Conservation (phyloP, 1,284 basidiomycete genomes). For the Cronartium ribicola region DNA sequence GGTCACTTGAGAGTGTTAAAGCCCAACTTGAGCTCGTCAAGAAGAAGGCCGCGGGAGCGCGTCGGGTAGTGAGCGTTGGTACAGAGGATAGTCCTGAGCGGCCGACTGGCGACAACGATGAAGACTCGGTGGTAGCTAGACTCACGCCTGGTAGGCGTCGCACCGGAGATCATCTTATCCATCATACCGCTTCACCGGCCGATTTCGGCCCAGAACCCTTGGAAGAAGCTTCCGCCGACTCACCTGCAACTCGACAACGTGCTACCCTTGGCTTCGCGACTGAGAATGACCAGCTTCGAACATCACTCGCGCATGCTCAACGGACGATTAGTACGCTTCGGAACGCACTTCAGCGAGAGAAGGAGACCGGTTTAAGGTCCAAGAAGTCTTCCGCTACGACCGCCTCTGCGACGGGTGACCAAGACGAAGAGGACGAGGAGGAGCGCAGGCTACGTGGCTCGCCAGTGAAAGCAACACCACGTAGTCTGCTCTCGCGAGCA, state of each 20-base stretch:
- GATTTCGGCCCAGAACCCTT: constrained; percentile 14
- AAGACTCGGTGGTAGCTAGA: constrained; percentile 43
- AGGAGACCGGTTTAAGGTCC: constrained; percentile 57
- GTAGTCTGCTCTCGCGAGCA: constrained; percentile 7
- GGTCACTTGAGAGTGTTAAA: constrained; percentile 65
- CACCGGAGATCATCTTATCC: constrained; percentile 21
- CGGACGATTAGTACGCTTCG: constrained; percentile 65
- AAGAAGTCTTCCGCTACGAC: constrained; percentile 27
- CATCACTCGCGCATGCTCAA: constrained; percentile 40
- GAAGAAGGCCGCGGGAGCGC: constrained; percentile 59
- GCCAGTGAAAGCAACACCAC: constrained; percentile 35
- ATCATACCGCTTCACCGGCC: constrained; percentile 20
- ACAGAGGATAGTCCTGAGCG: constrained; percentile 2
- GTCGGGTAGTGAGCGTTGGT: constrained; percentile 52
- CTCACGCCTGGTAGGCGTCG: constrained; percentile 44
- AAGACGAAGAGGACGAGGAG: constrained; percentile 43
- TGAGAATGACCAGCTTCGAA: constrained; percentile 39
- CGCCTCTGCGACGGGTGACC: constrained; percentile 39
- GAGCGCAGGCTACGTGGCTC: constrained; percentile 31
- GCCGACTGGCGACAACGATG: neutral
- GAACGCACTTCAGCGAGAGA: constrained; percentile 70
- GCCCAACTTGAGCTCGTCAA: constrained; percentile 64
- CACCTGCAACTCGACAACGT: constrained; percentile 17
- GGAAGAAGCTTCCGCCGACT: constrained; percentile 11
- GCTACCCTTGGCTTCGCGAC: constrained; percentile 34